Base-by-base conservation (phyloP, 768 basidiomycete species). In the Cantharellus anzutake region DNA sequence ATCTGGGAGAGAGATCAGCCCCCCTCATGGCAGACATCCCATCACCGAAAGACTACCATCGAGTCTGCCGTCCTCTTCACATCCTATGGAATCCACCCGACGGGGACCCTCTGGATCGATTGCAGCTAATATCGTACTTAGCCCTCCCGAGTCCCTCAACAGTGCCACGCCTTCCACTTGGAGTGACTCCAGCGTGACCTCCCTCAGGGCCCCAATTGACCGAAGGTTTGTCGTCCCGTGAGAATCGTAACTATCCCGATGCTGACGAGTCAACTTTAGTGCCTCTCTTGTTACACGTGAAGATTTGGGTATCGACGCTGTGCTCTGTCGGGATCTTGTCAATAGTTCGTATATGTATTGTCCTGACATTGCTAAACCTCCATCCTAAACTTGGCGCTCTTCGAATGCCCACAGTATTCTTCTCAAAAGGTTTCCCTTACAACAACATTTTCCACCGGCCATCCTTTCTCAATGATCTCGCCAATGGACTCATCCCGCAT, bases 381-480 rank as follows among this genome's bases (percentile, higher is more conserved):
- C 34, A 14, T 57, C 35, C 42, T 5, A 57, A 5, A 41, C 56
- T 11, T 14, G 16, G 11, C 37, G 14, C 35, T 11, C 40, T 40
- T 41, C 41, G 11, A 14, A 14, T 42, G 7, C 11, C 40, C 2
- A 5, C 56, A 57, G 56, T 59, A 14, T 55, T 55, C 50, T 59
- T 59, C 44, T 59, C 53, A 5, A 42, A 59, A 34, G 7, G 14
- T 64, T 84, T 88, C 66, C 86, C 86, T 34, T 79, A 81, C 62
- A 79, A 83, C 42, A 76, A 81, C 64, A 75, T 88, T 62, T 78
- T 90, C 52, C 87, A 90, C 70, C 84, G 84, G 58, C 82, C 87
- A 29, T 80, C 82, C 4, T 90, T 90, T 65, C 74, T 81, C 34
- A 74, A 80, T 2, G 74, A 78, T 40, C 77, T 90, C 4, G 78